These are phyloP conservation scores for Apiospora rasikravindrae DNA, from an alignment of 2,329 filamentous ascomycete species.

Conservation along the genomic window DNA sequence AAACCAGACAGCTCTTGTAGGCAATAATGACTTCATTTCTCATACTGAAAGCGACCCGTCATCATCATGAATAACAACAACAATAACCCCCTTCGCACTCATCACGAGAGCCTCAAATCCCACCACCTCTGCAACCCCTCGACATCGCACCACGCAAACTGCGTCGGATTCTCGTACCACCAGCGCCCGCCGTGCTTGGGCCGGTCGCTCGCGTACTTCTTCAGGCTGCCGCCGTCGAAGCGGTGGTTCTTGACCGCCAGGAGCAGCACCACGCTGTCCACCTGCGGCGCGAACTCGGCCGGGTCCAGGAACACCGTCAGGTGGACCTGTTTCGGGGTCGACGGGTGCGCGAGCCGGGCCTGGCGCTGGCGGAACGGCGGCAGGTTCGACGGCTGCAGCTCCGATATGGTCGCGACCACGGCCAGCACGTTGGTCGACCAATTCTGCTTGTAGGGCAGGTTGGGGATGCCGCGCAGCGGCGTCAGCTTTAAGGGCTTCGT, in stretches of 20 bases:
- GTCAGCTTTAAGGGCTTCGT: conserved; percentile 57
- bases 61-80: neutral
- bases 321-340: conserved; percentile 57
- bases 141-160: conserved; percentile 57
- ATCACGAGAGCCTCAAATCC: conserved; percentile 29
- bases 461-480: conserved; percentile 52
- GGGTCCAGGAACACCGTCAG: conserved; percentile 61
- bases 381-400: conserved; percentile 53
- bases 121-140: conserved; percentile 52
- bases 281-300: conserved; percentile 49
- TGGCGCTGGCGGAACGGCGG: conserved; percentile 58
- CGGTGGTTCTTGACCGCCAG: conserved; percentile 63
- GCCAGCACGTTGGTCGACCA: conserved; percentile 62
- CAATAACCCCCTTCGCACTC: neutral
- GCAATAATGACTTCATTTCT: neutral
- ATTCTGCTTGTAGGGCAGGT: conserved; percentile 62
- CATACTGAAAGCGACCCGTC: neutral
- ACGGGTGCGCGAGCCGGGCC: conserved; percentile 56
- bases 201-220: conserved; percentile 48
- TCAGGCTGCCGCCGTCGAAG: conserved; percentile 53
- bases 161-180: conserved; percentile 57
- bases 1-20: neutral
- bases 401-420: conserved; percentile 53
- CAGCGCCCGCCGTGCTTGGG: conserved; percentile 41
- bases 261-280: conserved; percentile 57